These are phyloP conservation scores for Moringa oleifera DNA, from an alignment of 345 rosid genomes.

Conservation along the genomic window DNA sequence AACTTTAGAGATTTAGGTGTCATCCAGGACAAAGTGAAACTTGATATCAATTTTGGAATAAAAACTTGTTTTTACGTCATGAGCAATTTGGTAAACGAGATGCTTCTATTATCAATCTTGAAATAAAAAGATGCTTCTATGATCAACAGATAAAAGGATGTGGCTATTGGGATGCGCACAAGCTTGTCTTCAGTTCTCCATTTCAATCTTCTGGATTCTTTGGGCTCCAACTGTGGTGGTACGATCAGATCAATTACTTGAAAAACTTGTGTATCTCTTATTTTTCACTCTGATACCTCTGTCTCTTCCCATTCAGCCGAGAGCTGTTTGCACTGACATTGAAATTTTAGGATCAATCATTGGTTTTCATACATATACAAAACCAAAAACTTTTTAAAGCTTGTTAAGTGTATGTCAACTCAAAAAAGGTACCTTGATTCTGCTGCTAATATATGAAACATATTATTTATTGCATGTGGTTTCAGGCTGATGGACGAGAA, in stretches of 20 bases:
- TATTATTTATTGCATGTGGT: neutral
- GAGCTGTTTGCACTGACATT: constrained; percentile 1
- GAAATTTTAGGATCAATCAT: no score
- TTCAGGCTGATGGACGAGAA: constrained; percentile 95
- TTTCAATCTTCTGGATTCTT: constrained; percentile 77
- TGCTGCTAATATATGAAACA: neutral
- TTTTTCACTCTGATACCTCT: constrained; percentile 7
- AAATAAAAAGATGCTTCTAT: neutral
- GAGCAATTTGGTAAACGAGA: constrained; percentile 1
- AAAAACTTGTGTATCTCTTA: neutral
- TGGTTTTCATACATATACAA: no score
- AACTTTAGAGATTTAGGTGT: neutral
- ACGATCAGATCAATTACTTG: constrained; percentile 23
- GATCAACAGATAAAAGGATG: constrained; percentile 69
- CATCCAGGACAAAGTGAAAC: neutral
- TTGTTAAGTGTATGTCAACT: no score
- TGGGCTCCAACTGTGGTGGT: constrained; percentile 98
- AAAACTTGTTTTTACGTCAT: neutral
- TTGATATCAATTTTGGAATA: neutral
- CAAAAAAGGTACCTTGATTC: no score
- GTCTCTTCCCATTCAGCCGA: neutral
- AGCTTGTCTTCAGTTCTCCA: constrained; percentile 79
- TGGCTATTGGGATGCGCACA: constrained; percentile 75
- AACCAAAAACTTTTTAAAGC: no score
- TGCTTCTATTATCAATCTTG: neutral